Base-by-base conservation (phyloP, 805 yeast genomes). In the Cyberlindnera saturnus region DNA sequence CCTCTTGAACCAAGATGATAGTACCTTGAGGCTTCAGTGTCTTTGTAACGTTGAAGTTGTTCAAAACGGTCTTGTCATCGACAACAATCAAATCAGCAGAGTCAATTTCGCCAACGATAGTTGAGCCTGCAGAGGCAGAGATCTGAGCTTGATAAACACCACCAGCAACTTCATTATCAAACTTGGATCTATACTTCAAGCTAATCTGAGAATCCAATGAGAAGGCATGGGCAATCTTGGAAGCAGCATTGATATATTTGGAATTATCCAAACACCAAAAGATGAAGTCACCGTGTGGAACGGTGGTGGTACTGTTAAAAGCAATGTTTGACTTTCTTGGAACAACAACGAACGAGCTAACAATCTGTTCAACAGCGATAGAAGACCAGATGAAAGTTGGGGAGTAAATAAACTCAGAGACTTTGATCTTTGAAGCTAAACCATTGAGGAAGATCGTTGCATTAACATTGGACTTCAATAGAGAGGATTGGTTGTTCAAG, bases 211-310 rank as follows among this genome's bases (percentile, higher is more conserved):
- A 68, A 52, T 77, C 82, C 56, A 84, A 70, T 3, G 95, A 80
- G 52, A 84, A 70, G 18, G 86, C 70, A 47, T 81, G 84, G 0
- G 89, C 83, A 48, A 87, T 64, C 52, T 75, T 77, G 23, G 81
- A 72, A 14, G 90, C 79, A 37, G 81, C 75, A 32, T 71, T 70
- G 31, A 72, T 67, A 46, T 76, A 69, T 41, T 67, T 66, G 39
- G 81, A 73, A 55, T 77, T 75, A 61, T 87, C 96, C 45, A 75
- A 66, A 36, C 85, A 75, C 86, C 93, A 82, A 61, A 82, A 74
- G 44, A 77, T 65, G 61, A 67, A 64, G 30, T 64, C 68, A 15
- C 54, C 53, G 11, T 60, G 45, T 31, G 56, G 48, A 18, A 17
- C n/a, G 15, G 46, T 30, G 7, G 53, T 40, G 5, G 42, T 18